Evolutionary conservation across 2,329 filamentous ascomycete genomes (phyloP).

Genomic region (Bretziella fagacearum): DNA sequence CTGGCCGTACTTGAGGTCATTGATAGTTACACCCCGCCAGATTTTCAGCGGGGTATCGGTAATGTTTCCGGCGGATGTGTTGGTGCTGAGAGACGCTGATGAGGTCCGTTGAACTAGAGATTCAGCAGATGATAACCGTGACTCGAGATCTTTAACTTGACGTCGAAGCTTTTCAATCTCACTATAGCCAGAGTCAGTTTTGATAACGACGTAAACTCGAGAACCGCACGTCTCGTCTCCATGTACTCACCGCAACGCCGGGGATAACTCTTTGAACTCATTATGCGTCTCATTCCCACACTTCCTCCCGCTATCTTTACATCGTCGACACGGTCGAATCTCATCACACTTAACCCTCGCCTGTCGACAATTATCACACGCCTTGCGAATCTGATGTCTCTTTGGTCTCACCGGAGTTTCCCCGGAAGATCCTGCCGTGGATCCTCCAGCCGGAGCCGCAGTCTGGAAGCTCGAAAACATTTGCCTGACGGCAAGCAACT

Average conservation of each 20-base stretch:
- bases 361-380: conserved; percentile 10
- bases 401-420: neutral
- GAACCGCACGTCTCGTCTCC: neutral
- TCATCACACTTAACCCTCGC: conserved; percentile 9
- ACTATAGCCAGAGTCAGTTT: neutral
- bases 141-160: conserved; percentile 4
- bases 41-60: conserved; percentile 9
- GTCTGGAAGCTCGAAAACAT: conserved; percentile 6
- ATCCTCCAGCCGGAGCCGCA: neutral
- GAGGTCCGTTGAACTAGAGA: neutral
- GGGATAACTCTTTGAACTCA: conserved; percentile 8
- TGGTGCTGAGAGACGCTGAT: neutral
- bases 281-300: conserved; percentile 11
- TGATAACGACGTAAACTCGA: too few relatives aligned
- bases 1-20: conserved; percentile 9
- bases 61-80: too few relatives aligned
- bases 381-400: conserved; percentile 11
- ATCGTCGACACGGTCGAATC: conserved; percentile 8
- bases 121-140: neutral
- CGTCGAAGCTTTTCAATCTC: conserved; percentile 9
- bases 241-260: conserved; percentile 1
- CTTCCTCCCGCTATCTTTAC: conserved; percentile 1
- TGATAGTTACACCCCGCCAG: conserved; percentile 11
- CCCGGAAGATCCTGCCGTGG: neutral
- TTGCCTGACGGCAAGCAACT: too few relatives aligned